A percentile compares a stretch with the other conserved stretches of the same genome.
Conservation (phyloP, 2,329 filamentous ascomycete species). For the Furcasterigmium sp. region DNA sequence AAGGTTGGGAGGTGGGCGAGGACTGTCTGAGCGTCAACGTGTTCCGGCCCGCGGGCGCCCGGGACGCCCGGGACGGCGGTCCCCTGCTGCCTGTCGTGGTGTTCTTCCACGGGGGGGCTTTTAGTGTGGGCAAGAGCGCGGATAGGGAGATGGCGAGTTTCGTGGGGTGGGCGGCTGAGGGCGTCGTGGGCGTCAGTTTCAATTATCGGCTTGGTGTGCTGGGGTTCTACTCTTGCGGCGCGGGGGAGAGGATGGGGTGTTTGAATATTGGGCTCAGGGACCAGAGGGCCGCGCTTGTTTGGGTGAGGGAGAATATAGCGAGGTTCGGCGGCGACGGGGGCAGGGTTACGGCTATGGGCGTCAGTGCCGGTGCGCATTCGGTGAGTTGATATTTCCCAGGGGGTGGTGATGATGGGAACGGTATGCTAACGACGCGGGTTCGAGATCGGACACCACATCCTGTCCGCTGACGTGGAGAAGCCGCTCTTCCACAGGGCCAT, state of each 20-base stretch:
- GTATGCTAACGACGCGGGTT: neutral
- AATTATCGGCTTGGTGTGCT: conserved; percentile 62
- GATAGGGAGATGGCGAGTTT: conserved; percentile 58
- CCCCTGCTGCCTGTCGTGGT: conserved; percentile 46
- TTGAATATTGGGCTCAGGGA: conserved; percentile 63
- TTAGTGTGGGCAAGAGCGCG: conserved; percentile 47
- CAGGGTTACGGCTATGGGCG: conserved; percentile 56
- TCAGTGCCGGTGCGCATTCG: conserved; percentile 59
- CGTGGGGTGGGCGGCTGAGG: conserved; percentile 47
- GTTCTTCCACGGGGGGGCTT: conserved; percentile 60
- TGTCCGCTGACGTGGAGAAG: conserved; percentile 37
- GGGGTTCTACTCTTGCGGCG: conserved; percentile 60
- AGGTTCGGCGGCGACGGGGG: conserved; percentile 54
- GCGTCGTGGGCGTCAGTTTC: conserved; percentile 54
- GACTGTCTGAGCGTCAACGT: conserved; percentile 50
- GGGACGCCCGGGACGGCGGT: too few species aligned
- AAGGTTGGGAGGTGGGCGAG: conserved; percentile 32
- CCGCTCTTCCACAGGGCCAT: conserved; percentile 48
- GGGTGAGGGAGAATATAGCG: conserved; percentile 55
- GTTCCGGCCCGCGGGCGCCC: conserved; percentile 34
- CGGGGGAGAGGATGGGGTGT: conserved; percentile 46
- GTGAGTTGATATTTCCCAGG: conserved; percentile 25
- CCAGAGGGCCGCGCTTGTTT: conserved; percentile 52
- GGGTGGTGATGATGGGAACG: neutral
- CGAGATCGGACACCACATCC: conserved; percentile 63